Conservation (phyloP, 495 filamentous ascomycete species). For the Trichoderma asperelloides region DNA sequence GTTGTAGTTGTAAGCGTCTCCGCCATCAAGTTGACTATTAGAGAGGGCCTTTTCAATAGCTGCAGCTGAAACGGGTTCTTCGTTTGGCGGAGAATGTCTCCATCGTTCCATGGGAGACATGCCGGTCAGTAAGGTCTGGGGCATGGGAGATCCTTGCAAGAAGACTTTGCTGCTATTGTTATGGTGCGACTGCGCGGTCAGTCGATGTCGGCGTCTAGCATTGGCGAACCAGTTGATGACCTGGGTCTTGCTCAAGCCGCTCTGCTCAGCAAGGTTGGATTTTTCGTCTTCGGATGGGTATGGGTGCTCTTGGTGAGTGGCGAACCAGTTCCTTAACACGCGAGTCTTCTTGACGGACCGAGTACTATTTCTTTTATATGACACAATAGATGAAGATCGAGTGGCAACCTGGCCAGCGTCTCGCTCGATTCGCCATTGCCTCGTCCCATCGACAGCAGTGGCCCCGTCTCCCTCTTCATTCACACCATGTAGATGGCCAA, state of each 20-base stretch:
- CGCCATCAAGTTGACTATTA: not conserved
- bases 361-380: constrained; percentile 16
- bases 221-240: constrained; percentile 85
- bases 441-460: constrained; percentile 12
- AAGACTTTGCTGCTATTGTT: constrained; percentile 15
- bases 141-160: constrained; percentile 33
- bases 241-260: constrained; percentile 64
- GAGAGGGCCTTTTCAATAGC: constrained; percentile 71
- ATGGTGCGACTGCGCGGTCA: constrained; percentile 32
- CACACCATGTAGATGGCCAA: constrained; percentile 18
- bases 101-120: constrained; percentile 81
- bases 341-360: constrained; percentile 20
- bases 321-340: constrained; percentile 72
- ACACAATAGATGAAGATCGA: constrained; percentile 4
- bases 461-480: constrained; percentile 11
- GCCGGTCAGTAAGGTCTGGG: constrained; percentile 15
- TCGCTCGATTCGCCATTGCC: constrained; percentile 11
- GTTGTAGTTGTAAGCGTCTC: not conserved
- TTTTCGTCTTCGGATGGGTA: constrained; percentile 81
- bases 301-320: constrained; percentile 62
- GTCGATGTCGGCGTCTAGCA: constrained; percentile 67
- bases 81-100: constrained; percentile 75
- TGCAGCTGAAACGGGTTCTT: constrained; percentile 71
- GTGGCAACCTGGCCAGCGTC: not conserved
- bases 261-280: constrained; percentile 57